A percentile compares a stretch with the other conserved stretches of the same genome.
Evolutionary conservation across 2,329 filamentous ascomycete genomes (phyloP).

Genomic region (Didymella pomorum): DNA sequence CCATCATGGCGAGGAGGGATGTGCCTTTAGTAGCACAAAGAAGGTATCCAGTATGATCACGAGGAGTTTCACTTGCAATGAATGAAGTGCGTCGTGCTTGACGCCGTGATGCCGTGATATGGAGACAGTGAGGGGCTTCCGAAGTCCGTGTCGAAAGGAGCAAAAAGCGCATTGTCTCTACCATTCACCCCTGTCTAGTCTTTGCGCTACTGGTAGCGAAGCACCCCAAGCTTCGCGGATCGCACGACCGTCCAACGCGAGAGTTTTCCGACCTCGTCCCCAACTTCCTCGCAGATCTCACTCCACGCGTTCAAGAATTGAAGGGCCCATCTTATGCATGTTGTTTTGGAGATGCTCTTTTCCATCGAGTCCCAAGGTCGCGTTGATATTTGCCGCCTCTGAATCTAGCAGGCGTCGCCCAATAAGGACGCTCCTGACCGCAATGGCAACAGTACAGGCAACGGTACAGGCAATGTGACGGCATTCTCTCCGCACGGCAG

Average conservation of each 20-base stretch:
- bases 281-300: conserved; percentile 5
- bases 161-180: background rate
- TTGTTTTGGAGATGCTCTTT: background rate
- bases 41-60: background rate
- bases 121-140: background rate
- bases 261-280: conserved; percentile 7
- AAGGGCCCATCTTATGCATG: background rate
- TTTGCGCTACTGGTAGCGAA: conserved; percentile 11
- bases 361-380: too few species aligned
- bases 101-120: background rate
- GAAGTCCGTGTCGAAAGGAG: conserved; percentile 2
- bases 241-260: background rate
- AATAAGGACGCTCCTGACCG: background rate
- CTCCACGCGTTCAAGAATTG: background rate
- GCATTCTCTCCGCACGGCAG: background rate
- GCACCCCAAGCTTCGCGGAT: conserved; percentile 14
- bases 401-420: background rate
- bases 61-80: too few species aligned
- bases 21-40: background rate
- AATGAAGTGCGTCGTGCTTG: background rate
- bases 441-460: too few species aligned
- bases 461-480: too few species aligned
- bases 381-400: background rate
- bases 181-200: background rate
- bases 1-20: background rate